A percentile compares a stretch with the other conserved stretches of the same genome.
Evolutionary conservation across 2,329 filamentous ascomycete genomes (phyloP).

Genomic region (Fusarium lyarnte): DNA sequence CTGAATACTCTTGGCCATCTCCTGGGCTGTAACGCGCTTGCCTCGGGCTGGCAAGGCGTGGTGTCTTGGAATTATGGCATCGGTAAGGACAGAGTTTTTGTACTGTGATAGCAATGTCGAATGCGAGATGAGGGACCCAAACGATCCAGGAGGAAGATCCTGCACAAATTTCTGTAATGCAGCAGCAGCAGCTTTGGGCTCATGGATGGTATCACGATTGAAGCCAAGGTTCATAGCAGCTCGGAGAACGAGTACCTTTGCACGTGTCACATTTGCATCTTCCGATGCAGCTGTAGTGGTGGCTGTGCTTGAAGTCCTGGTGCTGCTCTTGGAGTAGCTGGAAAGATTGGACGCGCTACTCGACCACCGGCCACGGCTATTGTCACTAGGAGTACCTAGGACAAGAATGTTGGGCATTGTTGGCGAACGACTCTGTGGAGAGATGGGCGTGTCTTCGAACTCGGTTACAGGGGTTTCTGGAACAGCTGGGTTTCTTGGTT

Average conservation of each 20-base stretch:
- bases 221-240: constrained; percentile 89
- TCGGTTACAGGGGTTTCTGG: constrained; percentile 95
- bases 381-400: constrained; percentile 73
- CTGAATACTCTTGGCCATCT: constrained; percentile 81
- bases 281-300: constrained; percentile 75
- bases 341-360: constrained; percentile 83
- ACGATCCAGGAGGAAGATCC: constrained; percentile 77
- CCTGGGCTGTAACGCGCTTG: constrained; percentile 72
- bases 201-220: constrained; percentile 64
- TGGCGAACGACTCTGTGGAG: constrained; percentile 78
- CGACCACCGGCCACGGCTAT: constrained; percentile 77
- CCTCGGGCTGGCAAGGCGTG: constrained; percentile 59
- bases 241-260: constrained; percentile 83
- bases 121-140: constrained; percentile 78
- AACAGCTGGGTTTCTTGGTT: constrained; percentile 60
- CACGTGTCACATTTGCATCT: constrained; percentile 78
- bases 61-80: constrained; percentile 64
- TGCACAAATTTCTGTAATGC: constrained; percentile 81
- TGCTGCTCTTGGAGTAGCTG: constrained; percentile 77
- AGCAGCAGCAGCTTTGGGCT: constrained; percentile 57
- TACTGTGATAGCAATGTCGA: constrained; percentile 78
- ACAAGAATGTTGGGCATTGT: constrained; percentile 89
- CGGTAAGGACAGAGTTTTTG: constrained; percentile 79
- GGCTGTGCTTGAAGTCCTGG: constrained; percentile 74
- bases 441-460: constrained; percentile 89